Percentiles rank a stretch among this genome's conserved stretches.
Evolutionary conservation across 2,329 filamentous ascomycete genomes (phyloP).

Genomic region (Colletotrichum horii): DNA sequence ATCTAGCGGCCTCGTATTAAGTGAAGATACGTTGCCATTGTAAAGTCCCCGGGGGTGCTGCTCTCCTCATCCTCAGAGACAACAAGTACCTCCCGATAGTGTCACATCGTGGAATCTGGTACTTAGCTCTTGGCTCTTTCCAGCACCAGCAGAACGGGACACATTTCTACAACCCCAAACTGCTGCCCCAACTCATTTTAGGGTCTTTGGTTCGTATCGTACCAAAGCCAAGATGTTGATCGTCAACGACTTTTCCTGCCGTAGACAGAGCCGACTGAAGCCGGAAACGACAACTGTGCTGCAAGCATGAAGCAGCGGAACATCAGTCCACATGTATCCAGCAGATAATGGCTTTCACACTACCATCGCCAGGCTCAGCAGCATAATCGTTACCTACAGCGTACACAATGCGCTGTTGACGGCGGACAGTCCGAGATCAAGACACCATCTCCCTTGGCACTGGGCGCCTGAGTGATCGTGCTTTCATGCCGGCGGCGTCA

Average conservation of each 20-base stretch:
- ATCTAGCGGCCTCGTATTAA: slow-evolving; percentile 8
- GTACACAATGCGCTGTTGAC: not conserved
- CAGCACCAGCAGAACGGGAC: not conserved
- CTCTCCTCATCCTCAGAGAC: not conserved
- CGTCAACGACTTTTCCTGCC: not conserved
- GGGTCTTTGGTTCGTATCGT: not conserved
- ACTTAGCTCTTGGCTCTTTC: not conserved
- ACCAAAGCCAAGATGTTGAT: not conserved
- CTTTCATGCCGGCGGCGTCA: not conserved
- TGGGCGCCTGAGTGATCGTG: not conserved
- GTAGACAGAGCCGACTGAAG: not conserved
- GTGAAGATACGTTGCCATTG: not conserved
- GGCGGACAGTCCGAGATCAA: slow-evolving; percentile 3
- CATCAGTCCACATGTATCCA: not conserved
- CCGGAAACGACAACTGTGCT: not conserved
- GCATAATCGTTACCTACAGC: not conserved
- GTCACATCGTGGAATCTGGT: not conserved
- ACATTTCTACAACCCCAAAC: slow-evolving; percentile 4
- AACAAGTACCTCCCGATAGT: not conserved
- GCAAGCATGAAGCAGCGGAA: not conserved
- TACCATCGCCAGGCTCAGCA: not conserved
- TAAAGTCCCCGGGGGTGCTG: not conserved
- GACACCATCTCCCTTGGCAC: not conserved
- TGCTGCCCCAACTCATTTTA: not conserved
- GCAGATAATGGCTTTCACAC: not conserved